phyloP scores from a whole-genome alignment of 2,329 filamentous ascomycete genomes.

The Talaromyces sp. region DNA sequence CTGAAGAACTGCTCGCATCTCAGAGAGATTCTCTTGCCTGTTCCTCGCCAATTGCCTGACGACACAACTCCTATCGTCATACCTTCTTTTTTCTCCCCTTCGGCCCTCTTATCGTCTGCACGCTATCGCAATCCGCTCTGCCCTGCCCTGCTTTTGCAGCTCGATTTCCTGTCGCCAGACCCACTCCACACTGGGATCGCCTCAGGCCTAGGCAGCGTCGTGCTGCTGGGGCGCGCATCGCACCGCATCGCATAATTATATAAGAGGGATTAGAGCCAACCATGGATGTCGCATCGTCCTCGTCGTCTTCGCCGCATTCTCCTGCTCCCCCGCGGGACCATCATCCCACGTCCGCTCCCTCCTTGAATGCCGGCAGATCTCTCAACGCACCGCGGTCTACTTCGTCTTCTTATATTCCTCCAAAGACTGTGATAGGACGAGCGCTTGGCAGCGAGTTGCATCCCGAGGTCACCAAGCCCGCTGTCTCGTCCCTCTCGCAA shows the following conservation, averaged over 20 bases:
- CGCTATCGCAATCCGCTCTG: neutral
- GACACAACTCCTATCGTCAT: neutral
- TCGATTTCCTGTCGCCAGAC: neutral
- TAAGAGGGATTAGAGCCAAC: neutral
- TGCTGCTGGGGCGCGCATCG: neutral
- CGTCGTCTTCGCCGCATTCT: neutral
- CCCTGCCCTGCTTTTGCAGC: neutral
- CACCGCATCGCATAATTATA: neutral
- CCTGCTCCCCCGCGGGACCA: neutral
- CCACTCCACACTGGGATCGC: neutral
- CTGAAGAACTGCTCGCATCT: neutral
- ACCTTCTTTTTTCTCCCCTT: neutral
- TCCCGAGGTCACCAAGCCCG: conserved; percentile 28
- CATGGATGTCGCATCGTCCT: neutral
- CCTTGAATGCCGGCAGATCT: neutral
- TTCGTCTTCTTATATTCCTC: conserved; percentile 19
- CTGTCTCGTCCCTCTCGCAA: conserved; percentile 14
- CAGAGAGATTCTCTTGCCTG: neutral
- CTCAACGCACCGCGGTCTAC: neutral
- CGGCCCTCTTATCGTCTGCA: neutral
- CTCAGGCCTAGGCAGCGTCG: neutral
- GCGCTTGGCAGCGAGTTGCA: conserved; percentile 37
- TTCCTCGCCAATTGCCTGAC: neutral
- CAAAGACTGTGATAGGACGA: conserved; percentile 36
- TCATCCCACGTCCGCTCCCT: neutral